A percentile compares a stretch with the other conserved stretches of the same genome.
Conservation (phyloP, 371 early-diverging fungal species). For the Phascolomyces articulosus region DNA sequence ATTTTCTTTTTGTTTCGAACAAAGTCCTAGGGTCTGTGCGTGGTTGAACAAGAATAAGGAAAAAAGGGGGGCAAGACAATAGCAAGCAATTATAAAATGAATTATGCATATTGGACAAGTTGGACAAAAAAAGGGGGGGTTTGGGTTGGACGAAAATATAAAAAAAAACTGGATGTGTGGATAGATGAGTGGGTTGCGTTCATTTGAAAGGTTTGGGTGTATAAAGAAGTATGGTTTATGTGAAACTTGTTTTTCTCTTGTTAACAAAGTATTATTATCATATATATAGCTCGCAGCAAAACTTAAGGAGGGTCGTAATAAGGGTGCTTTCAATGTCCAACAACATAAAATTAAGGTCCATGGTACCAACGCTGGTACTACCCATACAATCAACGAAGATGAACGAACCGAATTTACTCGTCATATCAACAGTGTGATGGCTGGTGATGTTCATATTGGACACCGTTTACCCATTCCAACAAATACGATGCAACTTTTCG, state of each 20-base stretch:
- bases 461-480: slow-evolving; percentile 89
- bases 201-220: too few relatives aligned
- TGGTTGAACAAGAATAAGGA: too few relatives aligned
- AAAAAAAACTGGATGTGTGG: too few relatives aligned
- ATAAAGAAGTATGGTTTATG: too few relatives aligned
- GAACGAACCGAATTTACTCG: slow-evolving; percentile 93
- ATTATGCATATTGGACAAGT: too few relatives aligned
- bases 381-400: slow-evolving; percentile 97
- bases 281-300: slow-evolving; percentile 57
- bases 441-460: slow-evolving; percentile 80
- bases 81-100: too few relatives aligned
- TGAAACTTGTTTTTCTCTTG: not conserved
- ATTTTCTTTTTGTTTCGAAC: not conserved
- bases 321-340: slow-evolving; percentile 61
- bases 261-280: not conserved
- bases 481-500: slow-evolving; percentile 94
- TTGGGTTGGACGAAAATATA: too few relatives aligned
- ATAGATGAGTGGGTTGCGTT: too few relatives aligned
- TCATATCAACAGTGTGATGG: slow-evolving; percentile 91
- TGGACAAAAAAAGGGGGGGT: not conserved
- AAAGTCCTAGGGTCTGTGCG: not conserved
- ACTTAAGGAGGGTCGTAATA: slow-evolving; percentile 66
- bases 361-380: slow-evolving; percentile 83
- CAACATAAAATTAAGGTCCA: slow-evolving; percentile 86
- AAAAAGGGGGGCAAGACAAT: too few relatives aligned